Percentiles rank a stretch among this genome's conserved stretches.
Conservation (phyloP, 2,329 filamentous ascomycete genomes). For the Aaosphaeria arxii region DNA sequence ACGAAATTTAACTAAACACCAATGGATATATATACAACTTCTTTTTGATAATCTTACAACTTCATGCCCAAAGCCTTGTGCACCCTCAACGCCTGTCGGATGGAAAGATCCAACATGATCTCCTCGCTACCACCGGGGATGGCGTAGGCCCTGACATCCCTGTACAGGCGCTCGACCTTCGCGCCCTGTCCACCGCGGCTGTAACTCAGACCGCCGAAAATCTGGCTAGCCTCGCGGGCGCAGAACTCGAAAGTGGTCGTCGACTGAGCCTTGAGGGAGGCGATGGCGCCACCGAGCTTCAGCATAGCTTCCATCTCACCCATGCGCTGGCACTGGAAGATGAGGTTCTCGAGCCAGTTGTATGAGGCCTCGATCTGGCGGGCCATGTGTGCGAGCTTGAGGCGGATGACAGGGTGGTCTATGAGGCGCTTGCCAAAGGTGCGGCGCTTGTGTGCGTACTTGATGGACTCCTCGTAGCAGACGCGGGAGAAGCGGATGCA, state of each 20-base stretch:
- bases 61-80: conserved; percentile 95
- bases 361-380: conserved; percentile 96
- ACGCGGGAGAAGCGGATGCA: conserved; percentile 92
- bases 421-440: conserved; percentile 97
- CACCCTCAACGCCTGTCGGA: conserved; percentile 84
- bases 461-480: conserved; percentile 94
- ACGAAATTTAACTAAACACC: too few relatives aligned
- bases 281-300: conserved; percentile 90
- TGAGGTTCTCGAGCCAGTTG: conserved; percentile 92
- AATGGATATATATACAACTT: too few relatives aligned
- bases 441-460: conserved; percentile 94
- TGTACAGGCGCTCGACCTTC: conserved; percentile 91
- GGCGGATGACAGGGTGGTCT: conserved; percentile 92
- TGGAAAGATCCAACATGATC: conserved; percentile 97
- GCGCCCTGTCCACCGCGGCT: conserved; percentile 89
- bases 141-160: conserved; percentile 93
- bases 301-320: conserved; percentile 93
- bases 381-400: conserved; percentile 98
- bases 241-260: conserved; percentile 98
- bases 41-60: conserved; percentile 54
- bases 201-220: conserved; percentile 93
- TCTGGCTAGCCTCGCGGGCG: conserved; percentile 92
- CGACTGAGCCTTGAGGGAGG: conserved; percentile 86
- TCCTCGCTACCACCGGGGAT: conserved; percentile 93
- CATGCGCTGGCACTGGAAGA: conserved; percentile 93